Base-by-base conservation (phyloP, 2,329 filamentous ascomycete species). In the Intubia oerlemansii region DNA sequence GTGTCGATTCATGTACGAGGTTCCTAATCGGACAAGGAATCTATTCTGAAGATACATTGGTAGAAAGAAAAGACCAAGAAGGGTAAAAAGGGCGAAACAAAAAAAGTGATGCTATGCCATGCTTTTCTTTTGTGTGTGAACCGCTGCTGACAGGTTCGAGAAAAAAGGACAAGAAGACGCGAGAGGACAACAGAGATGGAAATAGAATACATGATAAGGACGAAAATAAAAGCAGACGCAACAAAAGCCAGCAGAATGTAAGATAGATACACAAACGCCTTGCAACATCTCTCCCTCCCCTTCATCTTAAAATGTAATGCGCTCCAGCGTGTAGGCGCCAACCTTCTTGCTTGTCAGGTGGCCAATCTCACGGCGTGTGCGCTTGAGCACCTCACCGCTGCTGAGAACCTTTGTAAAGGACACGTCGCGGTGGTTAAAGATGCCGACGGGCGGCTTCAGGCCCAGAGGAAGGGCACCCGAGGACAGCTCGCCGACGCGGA, bases 291-390 rank as follows among this genome's bases (percentile, higher is more conserved):
- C n/a, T n/a, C n/a, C n/a, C n/a, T n/a, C n/a, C n/a, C n/a, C n/a
- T n/a, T n/a, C n/a, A n/a, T n/a, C 18, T 17, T 22, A 80, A 41
- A 81, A 55, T 29, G 62, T 50, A 40, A 91, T 70, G 50, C 69
- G 67, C 53, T 92, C 81, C 38, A 85, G 62, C 26, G 77, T 80
- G 53, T 93, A 92, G 39, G 73, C 68, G 32, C 76, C 77, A 36
- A 84, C 74, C 45, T 72, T 73, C 52, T 78, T 76, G 44, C 76
- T 80, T 44, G 76, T 67, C 47, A 90, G 52, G 49, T 77, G 68
- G 12, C 77, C 79, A 33, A 73, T 70, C 52, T 91, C 76, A 48
- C 81, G 60, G 40, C 55, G 58, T 40, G 61, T 81, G 39, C 79
- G 66, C 46, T 64, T 55, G 36, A 71, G 59, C 23, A 80, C 55